Percentiles rank a stretch among this genome's conserved stretches.
These are phyloP conservation scores for Bimuria novae-zelandiae DNA, from an alignment of 2,329 filamentous ascomycete genomes.

Conservation along the genomic window DNA sequence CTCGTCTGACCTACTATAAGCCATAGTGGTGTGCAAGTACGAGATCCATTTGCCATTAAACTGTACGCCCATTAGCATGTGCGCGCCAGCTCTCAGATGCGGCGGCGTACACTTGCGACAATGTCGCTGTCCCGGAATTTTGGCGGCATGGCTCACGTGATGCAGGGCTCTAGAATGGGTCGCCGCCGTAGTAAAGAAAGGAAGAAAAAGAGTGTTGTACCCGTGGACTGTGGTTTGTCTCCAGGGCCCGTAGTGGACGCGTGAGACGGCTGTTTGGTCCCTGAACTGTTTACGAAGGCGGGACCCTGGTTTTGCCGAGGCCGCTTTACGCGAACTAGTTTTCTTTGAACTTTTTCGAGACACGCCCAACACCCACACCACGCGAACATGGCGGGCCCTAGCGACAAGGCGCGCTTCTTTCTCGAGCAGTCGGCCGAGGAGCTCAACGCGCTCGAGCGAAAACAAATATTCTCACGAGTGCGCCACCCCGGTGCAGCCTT, in stretches of 20 bases:
- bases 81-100: background rate
- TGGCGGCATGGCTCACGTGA: conserved; percentile 56
- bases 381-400: conserved; percentile 73
- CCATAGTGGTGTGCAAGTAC: conserved; percentile 81
- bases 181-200: conserved; percentile 23
- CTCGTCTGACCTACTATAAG: conserved; percentile 65
- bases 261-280: conserved; percentile 25
- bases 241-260: too few relatives aligned
- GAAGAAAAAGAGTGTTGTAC: conserved; percentile 37
- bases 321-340: conserved; percentile 22
- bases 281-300: conserved; percentile 31
- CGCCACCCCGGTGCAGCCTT: conserved; percentile 11
- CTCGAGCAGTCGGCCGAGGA: conserved; percentile 91
- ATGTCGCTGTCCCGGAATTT: conserved; percentile 67
- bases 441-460: conserved; percentile 87
- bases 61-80: conserved; percentile 47
- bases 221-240: too few relatives aligned
- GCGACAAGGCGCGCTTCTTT: conserved; percentile 94
- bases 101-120: conserved; percentile 57
- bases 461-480: conserved; percentile 85
- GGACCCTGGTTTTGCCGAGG: conserved; percentile 11
- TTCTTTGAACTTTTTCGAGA: conserved; percentile 26
- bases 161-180: conserved; percentile 8
- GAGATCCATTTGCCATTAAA: conserved; percentile 90
- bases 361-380: conserved; percentile 10